These are phyloP conservation scores for Fusarium illudens DNA, from an alignment of 2,329 filamentous ascomycete genomes.

Conservation along the genomic window DNA sequence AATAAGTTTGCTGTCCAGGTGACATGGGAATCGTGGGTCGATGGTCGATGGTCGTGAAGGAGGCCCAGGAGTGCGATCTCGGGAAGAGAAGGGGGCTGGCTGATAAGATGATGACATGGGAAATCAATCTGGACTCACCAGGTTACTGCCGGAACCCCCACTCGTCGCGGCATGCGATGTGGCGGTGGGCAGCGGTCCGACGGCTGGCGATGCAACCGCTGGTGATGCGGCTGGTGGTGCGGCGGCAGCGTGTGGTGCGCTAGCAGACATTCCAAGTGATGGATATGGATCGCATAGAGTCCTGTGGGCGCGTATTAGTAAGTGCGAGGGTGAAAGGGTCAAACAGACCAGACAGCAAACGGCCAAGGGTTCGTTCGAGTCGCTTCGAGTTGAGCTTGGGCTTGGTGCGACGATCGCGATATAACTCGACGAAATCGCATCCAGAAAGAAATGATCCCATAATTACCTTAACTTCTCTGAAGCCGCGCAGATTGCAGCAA, in stretches of 20 bases:
- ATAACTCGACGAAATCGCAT: not conserved
- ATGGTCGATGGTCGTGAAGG: not conserved
- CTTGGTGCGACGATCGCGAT: not conserved
- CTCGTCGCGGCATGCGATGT: conserved; percentile 52
- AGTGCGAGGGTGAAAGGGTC: conserved; percentile 12
- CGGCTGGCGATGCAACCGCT: not conserved
- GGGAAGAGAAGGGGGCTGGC: not conserved
- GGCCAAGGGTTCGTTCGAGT: not conserved
- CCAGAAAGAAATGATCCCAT: conserved; percentile 36
- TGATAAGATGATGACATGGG: conserved; percentile 23
- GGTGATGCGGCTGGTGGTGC: not conserved
- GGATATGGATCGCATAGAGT: conserved; percentile 34
- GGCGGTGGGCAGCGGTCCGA: not conserved
- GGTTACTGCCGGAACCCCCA: conserved; percentile 50
- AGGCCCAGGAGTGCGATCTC: conserved; percentile 9
- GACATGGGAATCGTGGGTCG: conserved; percentile 2
- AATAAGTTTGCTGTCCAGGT: conserved; percentile 3
- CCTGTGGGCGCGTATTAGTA: conserved; percentile 25
- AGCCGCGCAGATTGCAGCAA: not conserved
- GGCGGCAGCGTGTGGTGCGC: conserved; percentile 50
- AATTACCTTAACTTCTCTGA: conserved; percentile 54
- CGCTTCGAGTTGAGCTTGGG: not conserved
- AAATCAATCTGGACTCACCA: conserved; percentile 47
- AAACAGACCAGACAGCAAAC: conserved; percentile 2
- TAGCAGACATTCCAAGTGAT: conserved; percentile 40